Conservation (phyloP, 495 filamentous ascomycete species). For the Podospora sp. region DNA sequence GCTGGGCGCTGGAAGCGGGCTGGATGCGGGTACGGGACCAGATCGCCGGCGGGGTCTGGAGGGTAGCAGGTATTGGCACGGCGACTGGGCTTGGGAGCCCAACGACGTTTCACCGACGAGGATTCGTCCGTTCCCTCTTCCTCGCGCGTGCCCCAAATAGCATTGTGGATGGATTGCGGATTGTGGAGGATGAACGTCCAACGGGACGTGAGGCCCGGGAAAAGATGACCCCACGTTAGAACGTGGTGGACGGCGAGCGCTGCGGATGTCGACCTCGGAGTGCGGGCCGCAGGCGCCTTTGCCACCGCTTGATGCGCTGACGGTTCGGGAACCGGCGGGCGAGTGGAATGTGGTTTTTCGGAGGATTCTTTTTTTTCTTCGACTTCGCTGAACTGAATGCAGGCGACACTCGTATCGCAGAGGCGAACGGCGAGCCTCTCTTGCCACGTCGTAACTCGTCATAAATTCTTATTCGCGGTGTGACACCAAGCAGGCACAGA, state of each 20-base stretch:
- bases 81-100: neutral
- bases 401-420: neutral
- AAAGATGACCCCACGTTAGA: neutral
- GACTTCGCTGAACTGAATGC: too few species aligned
- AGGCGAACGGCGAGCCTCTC: conserved; percentile 11
- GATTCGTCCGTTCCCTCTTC: conserved; percentile 5
- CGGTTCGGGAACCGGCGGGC: neutral
- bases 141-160: conserved; percentile 12
- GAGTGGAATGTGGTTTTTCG: neutral
- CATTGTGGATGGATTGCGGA: too few species aligned
- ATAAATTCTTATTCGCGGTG: conserved; percentile 17
- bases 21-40: conserved; percentile 14
- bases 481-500: conserved; percentile 4
- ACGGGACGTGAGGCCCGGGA: neutral
- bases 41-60: conserved; percentile 5
- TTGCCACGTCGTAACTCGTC: conserved; percentile 30
- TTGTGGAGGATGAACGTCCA: neutral
- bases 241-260: neutral
- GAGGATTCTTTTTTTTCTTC: neutral
- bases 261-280: neutral
- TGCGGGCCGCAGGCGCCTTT: neutral
- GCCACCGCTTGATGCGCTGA: neutral
- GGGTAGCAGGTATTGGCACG: too few species aligned
- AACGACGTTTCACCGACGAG: conserved; percentile 8
- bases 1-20: conserved; percentile 4